Conservation (phyloP, 805 yeast genomes). For the Saturnispora sekii region DNA sequence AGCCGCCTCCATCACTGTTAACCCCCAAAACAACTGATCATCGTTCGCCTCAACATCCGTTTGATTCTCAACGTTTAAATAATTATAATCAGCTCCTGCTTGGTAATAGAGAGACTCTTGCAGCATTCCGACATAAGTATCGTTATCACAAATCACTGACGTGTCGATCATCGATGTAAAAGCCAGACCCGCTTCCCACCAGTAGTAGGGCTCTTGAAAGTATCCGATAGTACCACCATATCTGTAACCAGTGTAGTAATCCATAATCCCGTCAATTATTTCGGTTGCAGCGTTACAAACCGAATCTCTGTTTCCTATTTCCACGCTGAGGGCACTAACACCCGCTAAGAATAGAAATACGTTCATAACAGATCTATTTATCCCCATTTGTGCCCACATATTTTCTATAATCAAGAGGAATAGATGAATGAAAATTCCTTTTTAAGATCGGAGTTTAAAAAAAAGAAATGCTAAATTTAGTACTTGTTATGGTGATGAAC, state of each 20-base stretch:
- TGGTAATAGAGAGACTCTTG: constrained; percentile 56
- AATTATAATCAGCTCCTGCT: constrained; percentile 57
- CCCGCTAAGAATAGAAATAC: not conserved
- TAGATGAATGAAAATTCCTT: too few relatives aligned
- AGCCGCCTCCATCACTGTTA: constrained; percentile 74
- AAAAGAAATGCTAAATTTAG: too few relatives aligned
- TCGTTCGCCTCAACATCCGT: constrained; percentile 81
- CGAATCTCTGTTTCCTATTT: constrained; percentile 17
- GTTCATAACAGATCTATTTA: too few relatives aligned
- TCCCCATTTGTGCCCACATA: too few relatives aligned
- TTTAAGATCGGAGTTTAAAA: too few relatives aligned
- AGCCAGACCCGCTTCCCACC: constrained; percentile 91
- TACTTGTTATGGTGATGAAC: too few relatives aligned
- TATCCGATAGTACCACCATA: constrained; percentile 62
- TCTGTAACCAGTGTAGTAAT: constrained; percentile 62
- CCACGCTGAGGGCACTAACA: constrained; percentile 7
- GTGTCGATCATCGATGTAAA: constrained; percentile 60
- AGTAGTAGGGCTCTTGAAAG: constrained; percentile 67
- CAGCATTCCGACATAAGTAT: constrained; percentile 46
- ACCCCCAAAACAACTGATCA: constrained; percentile 89
- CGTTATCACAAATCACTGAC: constrained; percentile 57
- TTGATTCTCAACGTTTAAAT: constrained; percentile 63
- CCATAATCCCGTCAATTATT: constrained; percentile 65
- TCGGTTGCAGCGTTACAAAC: constrained; percentile 42
- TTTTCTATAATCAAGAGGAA: too few relatives aligned